Evolutionary conservation across 225 moss, liverwort and hornwort species (phyloP), one percentile per base, ranked within the genome.

Genomic region (Antitrichia curtipendula): DNA sequence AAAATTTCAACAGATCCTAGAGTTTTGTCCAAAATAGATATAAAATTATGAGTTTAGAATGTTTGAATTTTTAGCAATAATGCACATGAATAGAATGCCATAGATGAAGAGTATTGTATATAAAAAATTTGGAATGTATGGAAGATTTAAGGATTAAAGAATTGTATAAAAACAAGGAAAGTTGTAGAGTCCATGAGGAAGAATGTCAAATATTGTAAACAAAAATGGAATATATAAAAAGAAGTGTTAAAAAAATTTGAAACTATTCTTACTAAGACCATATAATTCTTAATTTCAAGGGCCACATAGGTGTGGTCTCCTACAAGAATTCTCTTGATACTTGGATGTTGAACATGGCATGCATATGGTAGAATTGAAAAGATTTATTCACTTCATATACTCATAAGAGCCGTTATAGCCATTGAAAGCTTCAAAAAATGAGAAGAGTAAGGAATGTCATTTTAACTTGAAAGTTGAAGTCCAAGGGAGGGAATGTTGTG

Each of bases 321-420:
- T 70, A 9, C 9, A 70, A 70, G 15, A 70, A 27, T 27, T 70
- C 25, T 70, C 43, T 43, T 5, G 27, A 41, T 2, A 70, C 2
- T 27, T 27, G 41, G 70, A 41, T 43, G 41, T 27, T 70, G 41
- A 41, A 70, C 2, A 27, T 27, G 9, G 8, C 70, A 43, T 40
- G 9, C 22, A 71, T 70, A 25, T 9, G 9, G 15, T 41, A 70
- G 27, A 43, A 27, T 71, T 41, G 10, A 10, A 43, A 71, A 71
- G 16, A 6, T 27, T 16, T 43, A 43, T 9, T 71, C 0, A 9
- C 27, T 71, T 71, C 5, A 5, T 28, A 16, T 16, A 71, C 0
- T 27, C 0, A 5, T 71, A 43, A 3, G 9, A 16, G 13, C 4
- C 2, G 3, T 43, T 2, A 71, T 2, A 43, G 2, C 6, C 43